Conservation (phyloP, 495 filamentous ascomycete genomes). For the Aspergillus heteromorphus region DNA sequence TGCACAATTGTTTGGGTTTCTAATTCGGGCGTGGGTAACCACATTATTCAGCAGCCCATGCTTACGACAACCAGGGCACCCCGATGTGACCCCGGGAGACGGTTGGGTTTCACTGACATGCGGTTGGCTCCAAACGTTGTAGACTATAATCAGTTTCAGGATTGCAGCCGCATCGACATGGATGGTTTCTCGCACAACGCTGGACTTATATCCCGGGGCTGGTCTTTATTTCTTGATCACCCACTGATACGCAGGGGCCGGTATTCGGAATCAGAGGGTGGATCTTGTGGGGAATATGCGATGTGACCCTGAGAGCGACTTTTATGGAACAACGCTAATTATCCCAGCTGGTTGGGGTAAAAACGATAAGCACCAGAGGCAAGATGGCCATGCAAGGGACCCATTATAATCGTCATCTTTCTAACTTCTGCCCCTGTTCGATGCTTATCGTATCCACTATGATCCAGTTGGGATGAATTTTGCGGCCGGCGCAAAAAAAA, state of each 20-base stretch:
- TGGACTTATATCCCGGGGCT: neutral
- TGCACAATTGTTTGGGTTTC: too few species aligned
- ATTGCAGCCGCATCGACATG: neutral
- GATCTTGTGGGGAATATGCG: neutral
- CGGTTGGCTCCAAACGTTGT: neutral
- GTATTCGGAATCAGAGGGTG: neutral
- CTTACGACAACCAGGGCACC: neutral
- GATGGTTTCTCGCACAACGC: neutral
- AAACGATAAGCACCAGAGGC: neutral
- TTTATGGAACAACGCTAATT: neutral
- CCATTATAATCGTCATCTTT: neutral
- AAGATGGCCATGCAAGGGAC: neutral
- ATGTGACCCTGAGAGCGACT: neutral
- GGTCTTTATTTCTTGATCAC: neutral
- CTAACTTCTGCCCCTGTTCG: neutral
- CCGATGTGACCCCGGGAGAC: neutral
- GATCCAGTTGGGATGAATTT: neutral
- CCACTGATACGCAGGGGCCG: neutral
- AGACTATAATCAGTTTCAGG: neutral
- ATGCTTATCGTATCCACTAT: neutral
- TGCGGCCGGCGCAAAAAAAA: neutral
- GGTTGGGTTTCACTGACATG: neutral
- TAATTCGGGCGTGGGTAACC: too few species aligned
- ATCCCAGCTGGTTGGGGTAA: neutral
- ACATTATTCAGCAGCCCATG: too few species aligned